Percentiles rank a stretch among this genome's conserved stretches.
phyloP scores from a whole-genome alignment of 257 asterid genomes.

The Solanum boliviense region DNA sequence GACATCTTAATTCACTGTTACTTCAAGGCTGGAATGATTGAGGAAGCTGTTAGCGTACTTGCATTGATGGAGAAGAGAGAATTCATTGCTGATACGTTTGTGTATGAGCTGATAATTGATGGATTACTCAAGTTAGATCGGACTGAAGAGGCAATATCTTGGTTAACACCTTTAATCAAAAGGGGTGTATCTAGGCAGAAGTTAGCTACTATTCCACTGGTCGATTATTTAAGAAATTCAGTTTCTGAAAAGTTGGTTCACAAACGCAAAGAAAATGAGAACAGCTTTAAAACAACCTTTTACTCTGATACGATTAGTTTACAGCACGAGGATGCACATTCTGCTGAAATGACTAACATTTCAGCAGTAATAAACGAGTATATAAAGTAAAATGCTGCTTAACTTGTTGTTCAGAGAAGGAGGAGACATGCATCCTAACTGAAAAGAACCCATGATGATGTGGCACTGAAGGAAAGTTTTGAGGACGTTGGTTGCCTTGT shows the following conservation, averaged over 20 bases:
- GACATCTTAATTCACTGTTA: conserved; percentile 6
- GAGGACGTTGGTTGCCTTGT: not conserved
- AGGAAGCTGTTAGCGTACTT: conserved; percentile 13
- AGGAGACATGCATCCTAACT: not conserved
- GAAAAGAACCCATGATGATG: not conserved
- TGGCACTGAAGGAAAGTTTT: not conserved
- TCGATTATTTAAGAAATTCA: not conserved
- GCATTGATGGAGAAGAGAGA: conserved; percentile 21
- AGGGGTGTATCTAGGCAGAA: conserved; percentile 6
- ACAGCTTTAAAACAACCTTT: not conserved
- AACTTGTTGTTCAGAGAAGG: not conserved
- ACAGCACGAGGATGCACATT: not conserved
- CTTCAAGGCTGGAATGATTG: conserved; percentile 5
- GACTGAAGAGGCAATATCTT: conserved; percentile 6
- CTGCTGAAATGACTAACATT: not conserved
- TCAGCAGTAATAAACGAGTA: not conserved
- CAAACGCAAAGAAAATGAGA: not conserved
- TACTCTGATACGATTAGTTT: conserved; percentile 5
- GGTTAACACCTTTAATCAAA: conserved; percentile 19
- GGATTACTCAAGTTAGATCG: conserved; percentile 8
- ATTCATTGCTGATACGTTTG: not conserved
- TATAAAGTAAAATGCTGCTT: not conserved
- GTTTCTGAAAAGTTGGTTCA: not conserved
- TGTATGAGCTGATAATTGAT: conserved; percentile 11
- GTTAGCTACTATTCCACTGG: not conserved